These are phyloP conservation scores for Puccinia novopanici DNA, from an alignment of 1,284 basidiomycete species.

Conservation along the genomic window DNA sequence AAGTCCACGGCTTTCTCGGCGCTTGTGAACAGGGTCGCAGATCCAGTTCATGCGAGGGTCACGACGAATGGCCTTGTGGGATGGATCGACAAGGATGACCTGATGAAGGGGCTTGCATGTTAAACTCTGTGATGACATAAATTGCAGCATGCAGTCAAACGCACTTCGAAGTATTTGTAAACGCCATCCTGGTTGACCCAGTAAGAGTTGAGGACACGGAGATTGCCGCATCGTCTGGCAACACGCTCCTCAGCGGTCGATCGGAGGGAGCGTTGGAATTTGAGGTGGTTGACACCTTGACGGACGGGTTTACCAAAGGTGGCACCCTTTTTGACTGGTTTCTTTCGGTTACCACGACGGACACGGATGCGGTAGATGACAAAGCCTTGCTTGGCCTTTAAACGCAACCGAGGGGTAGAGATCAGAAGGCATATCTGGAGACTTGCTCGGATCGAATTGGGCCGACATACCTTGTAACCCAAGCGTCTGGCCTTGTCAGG, in stretches of 20 bases:
- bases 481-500: constrained; percentile 98
- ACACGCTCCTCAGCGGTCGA: constrained; percentile 98
- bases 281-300: constrained; percentile 99
- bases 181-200: constrained; percentile 84
- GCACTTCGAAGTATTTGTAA: constrained; percentile 48
- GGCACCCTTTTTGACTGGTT: constrained; percentile 96
- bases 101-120: constrained; percentile 64
- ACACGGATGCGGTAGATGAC: constrained; percentile 97
- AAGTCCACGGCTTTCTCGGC: constrained; percentile 94
- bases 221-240: constrained; percentile 90
- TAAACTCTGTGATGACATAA: constrained; percentile 68
- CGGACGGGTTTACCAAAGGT: constrained; percentile 99
- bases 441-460: background rate
- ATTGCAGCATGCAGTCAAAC: constrained; percentile 66
- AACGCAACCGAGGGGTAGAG: background rate
- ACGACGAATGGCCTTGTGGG: constrained; percentile 83
- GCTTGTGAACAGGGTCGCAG: constrained; percentile 96
- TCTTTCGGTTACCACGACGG: constrained; percentile 98
- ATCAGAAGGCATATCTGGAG: too few species aligned
- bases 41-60: constrained; percentile 99
- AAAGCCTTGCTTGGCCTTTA: constrained; percentile 92
- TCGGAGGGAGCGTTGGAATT: constrained; percentile 91
- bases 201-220: constrained; percentile 91
- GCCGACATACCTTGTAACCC: constrained; percentile 74
- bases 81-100: constrained; percentile 95